A percentile compares a stretch with the other conserved stretches of the same genome.
Conservation (phyloP, 257 asterid genomes). For the Plantago elongata region DNA sequence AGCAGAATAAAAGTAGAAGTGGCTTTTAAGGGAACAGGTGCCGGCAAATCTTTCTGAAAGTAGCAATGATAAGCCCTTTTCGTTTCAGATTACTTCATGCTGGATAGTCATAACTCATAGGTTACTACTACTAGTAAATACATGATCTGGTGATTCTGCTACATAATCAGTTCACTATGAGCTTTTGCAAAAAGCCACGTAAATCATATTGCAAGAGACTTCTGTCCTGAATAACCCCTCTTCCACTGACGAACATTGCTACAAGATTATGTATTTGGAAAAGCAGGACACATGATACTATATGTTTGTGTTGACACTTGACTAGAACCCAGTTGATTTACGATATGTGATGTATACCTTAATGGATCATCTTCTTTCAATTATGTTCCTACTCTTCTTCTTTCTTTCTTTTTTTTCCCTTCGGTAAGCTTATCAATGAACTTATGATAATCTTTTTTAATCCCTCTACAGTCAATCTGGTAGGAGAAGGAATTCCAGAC, state of each 20-base stretch:
- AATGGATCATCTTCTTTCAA: neutral
- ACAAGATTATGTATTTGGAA: neutral
- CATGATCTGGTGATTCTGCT: neutral
- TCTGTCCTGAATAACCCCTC: too few relatives aligned
- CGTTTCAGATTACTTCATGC: too few relatives aligned
- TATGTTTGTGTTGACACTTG: neutral
- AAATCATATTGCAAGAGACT: neutral
- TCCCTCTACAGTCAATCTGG: constrained; percentile 31
- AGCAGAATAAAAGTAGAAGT: constrained; percentile 12
- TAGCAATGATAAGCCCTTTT: too few relatives aligned
- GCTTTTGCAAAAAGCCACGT: neutral
- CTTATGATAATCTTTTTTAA: constrained; percentile 23
- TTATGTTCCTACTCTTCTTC: neutral
- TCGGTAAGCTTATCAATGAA: constrained; percentile 20
- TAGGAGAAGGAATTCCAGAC: constrained; percentile 32
- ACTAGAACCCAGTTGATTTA: neutral
- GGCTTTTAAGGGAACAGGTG: constrained; percentile 2
- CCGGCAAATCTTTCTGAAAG: neutral
- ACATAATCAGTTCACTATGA: neutral
- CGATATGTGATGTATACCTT: neutral
- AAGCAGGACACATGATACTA: neutral
- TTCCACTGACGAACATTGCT: too few relatives aligned
- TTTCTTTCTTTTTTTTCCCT: too few relatives aligned
- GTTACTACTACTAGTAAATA: neutral
- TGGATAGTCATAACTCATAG: too few relatives aligned